phyloP scores from a whole-genome alignment of 306 rosid genomes.

The Ormosia semicastrata region DNA sequence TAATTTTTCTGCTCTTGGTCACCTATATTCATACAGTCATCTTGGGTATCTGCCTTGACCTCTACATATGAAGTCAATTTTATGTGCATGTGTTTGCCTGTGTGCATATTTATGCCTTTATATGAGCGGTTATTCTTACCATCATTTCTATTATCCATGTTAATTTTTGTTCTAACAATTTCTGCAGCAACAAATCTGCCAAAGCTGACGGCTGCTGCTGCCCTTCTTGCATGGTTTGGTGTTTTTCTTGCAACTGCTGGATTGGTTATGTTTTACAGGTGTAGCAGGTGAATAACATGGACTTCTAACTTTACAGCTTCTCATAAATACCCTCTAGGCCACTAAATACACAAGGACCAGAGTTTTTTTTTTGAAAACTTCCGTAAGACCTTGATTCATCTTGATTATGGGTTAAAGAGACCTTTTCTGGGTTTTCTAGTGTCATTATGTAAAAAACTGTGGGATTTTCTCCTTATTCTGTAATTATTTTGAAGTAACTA shows the following conservation, averaged over 20 bases:
- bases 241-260: conserved; percentile 83
- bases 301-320: conserved; percentile 5
- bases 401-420: conserved; percentile 4
- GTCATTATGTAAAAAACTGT: background rate
- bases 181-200: conserved; percentile 74
- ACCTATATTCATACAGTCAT: conserved; percentile 81
- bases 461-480: background rate
- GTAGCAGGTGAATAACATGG: conserved; percentile 69
- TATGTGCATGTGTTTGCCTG: background rate
- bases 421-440: background rate
- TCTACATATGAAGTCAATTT: conserved; percentile 28
- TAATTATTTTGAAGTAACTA: background rate
- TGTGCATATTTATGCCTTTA: background rate
- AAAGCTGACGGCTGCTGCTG: conserved; percentile 65
- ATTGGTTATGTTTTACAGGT: conserved; percentile 66
- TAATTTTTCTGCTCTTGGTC: conserved; percentile 74
- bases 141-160: background rate
- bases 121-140: conserved; percentile 6
- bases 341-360: background rate
- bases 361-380: background rate
- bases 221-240: conserved; percentile 88
- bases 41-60: conserved; percentile 60
- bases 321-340: background rate
- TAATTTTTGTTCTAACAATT: background rate
- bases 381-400: background rate